Evolutionary conservation across 495 filamentous ascomycete genomes (phyloP), one percentile per base, ranked within the genome.

Genomic region (Glonium stellatum): DNA sequence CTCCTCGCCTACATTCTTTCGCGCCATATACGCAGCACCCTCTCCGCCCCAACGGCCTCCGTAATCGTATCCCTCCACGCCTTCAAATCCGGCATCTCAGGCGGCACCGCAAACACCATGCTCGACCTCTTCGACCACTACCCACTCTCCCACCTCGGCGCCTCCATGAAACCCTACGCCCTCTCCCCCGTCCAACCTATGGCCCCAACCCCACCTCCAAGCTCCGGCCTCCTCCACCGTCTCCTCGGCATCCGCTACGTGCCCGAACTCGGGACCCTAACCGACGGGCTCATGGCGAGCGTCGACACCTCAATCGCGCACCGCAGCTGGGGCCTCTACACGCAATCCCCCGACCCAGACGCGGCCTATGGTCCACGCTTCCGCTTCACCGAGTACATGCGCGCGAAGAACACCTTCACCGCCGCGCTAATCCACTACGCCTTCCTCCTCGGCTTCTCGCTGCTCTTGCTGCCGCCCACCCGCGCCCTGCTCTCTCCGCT

Each of bases 291-390:
- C 80, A 19, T 68, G 87, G 1, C 78, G 78, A 13, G 79, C 4
- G 79, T 83, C 0, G 88, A 96, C 62, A 72, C 79, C 6, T 80
- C 83, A 22, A 80, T 86, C 46, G 85, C 93, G 8, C 81, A 92
- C 56, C 84, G 90, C 55, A 83, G 80, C 41, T 93, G 90, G 84
- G 88, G 86, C 4, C 69, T 96, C 4, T 77, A 90, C 57, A 78
- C 21, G 19, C 48, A 82, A 12, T 75, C 79, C 4, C 39, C 51
- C 1, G 19, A 54, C 9, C 41, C 57, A 1, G 12, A 13, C 10
- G 21, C 62, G 3, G 73, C 79, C 47, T 93, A 95, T 72, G 90
- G 90, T 0, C 79, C 82, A 4, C 79, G 81, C 3, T 96, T 96
- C 71, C 76, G 78, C 34, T 90, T 87, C 70, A 76, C 74, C 34